These are phyloP conservation scores for Trifolium subterraneum DNA, from an alignment of 306 rosid species.

Conservation along the genomic window DNA sequence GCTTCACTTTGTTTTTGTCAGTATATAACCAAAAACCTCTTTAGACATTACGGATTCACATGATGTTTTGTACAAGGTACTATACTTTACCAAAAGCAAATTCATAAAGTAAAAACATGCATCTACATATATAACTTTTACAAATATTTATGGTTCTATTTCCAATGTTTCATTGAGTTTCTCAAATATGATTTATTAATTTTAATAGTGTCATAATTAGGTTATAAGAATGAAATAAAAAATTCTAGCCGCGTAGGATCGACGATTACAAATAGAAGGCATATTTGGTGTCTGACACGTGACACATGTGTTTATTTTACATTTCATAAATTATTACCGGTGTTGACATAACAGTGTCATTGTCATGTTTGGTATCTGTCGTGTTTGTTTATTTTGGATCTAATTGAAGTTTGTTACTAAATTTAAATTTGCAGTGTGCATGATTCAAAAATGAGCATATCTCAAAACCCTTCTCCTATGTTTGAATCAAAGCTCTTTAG, in stretches of 20 bases:
- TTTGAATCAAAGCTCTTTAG: slow-evolving; percentile 61
- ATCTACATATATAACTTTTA: background rate
- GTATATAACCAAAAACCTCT: slow-evolving; percentile 37
- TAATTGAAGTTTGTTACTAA: slow-evolving; percentile 38
- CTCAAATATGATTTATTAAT: slow-evolving; percentile 4
- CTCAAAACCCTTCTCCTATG: slow-evolving; percentile 49
- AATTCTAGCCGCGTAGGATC: too few relatives aligned
- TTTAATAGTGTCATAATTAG: slow-evolving; percentile 18
- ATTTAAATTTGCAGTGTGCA: slow-evolving; percentile 60
- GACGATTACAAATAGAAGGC: too few relatives aligned
- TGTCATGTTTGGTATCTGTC: too few relatives aligned
- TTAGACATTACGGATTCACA: slow-evolving; percentile 49
- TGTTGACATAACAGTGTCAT: too few relatives aligned
- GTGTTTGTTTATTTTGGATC: too few relatives aligned
- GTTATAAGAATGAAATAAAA: background rate
- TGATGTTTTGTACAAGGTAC: slow-evolving; percentile 36
- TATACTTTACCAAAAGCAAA: slow-evolving; percentile 38
- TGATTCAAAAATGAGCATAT: slow-evolving; percentile 60
- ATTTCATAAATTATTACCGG: too few relatives aligned
- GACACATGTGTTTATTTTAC: too few relatives aligned
- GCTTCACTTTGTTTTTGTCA: slow-evolving; percentile 59
- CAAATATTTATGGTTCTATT: slow-evolving; percentile 1
- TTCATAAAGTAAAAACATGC: background rate
- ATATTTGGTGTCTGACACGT: too few relatives aligned
- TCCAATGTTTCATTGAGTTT: slow-evolving; percentile 6